A percentile compares a stretch with the other conserved stretches of the same genome.
phyloP scores from a whole-genome alignment of 148 eudicot species.

The Chenopodium berlandieri region DNA sequence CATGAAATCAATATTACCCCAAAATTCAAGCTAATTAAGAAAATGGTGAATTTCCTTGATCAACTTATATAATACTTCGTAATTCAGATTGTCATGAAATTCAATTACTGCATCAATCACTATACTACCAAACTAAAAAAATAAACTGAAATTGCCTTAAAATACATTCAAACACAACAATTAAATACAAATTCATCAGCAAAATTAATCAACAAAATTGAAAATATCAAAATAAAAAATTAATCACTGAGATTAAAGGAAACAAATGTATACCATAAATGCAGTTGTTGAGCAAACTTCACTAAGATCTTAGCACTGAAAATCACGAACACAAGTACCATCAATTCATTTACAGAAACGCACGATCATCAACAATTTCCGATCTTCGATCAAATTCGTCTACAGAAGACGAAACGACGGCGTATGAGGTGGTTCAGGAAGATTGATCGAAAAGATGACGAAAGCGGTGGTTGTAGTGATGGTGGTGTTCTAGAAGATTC shows the following conservation, averaged over 20 bases:
- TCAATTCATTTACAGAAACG: not conserved
- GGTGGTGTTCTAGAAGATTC: no score
- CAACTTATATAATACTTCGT: not conserved
- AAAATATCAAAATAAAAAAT: no score
- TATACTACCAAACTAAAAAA: not conserved
- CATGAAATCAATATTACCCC: not conserved
- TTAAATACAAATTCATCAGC: not conserved
- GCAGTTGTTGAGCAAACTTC: constrained; percentile 5
- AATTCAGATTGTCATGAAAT: no score
- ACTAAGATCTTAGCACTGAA: not conserved
- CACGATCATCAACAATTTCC: constrained; percentile 9
- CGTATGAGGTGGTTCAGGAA: not conserved
- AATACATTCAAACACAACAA: not conserved
- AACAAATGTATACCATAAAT: not conserved
- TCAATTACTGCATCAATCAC: not conserved
- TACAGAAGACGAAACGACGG: not conserved
- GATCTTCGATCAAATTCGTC: not conserved
- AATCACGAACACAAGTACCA: not conserved
- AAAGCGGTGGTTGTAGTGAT: not conserved
- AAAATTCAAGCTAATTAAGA: not conserved
- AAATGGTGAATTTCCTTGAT: not conserved
- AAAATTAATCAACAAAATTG: not conserved
- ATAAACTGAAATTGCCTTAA: no score
- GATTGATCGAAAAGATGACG: not conserved
- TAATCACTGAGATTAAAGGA: not conserved